These are phyloP conservation scores for Staphylotrichum tortipilum DNA, from an alignment of 495 filamentous ascomycete species.

Conservation along the genomic window DNA sequence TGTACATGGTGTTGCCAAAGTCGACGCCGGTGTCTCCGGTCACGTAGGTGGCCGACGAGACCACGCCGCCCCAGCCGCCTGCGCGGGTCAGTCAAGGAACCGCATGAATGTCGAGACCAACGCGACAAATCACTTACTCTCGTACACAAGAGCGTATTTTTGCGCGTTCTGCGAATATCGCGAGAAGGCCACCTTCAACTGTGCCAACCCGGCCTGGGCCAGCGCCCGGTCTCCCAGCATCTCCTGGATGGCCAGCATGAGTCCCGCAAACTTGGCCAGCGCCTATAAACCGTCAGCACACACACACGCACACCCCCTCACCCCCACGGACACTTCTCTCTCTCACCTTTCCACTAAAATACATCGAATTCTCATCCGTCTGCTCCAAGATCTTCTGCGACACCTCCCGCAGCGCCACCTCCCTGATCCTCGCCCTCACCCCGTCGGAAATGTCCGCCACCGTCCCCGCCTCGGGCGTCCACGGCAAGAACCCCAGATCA, in stretches of 20 bases:
- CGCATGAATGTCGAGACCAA: not conserved
- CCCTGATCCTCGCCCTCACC: constrained; percentile 46
- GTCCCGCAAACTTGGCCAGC: constrained; percentile 73
- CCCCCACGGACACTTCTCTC: not conserved
- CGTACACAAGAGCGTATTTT: constrained; percentile 70
- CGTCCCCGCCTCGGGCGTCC: constrained; percentile 50
- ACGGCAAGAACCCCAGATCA: constrained; percentile 66
- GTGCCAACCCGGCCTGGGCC: constrained; percentile 52
- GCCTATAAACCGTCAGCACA: constrained; percentile 42
- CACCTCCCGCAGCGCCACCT: constrained; percentile 56
- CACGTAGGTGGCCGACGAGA: constrained; percentile 71
- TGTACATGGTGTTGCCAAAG: constrained; percentile 81
- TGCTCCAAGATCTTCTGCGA: constrained; percentile 61
- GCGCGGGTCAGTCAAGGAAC: not conserved
- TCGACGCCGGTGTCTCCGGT: constrained; percentile 62
- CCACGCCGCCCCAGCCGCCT: constrained; percentile 71
- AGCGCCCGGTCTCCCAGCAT: constrained; percentile 52
- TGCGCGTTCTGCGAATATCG: constrained; percentile 70
- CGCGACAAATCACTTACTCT: constrained; percentile 36
- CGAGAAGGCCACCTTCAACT: constrained; percentile 69
- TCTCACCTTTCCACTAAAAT: constrained; percentile 78
- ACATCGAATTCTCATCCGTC: constrained; percentile 80
- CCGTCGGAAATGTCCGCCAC: constrained; percentile 41
- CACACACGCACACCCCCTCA: not conserved
- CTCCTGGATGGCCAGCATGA: constrained; percentile 60